Evolutionary conservation across 2,329 filamentous ascomycete genomes (phyloP).

Genomic region (Fusarium sublunatum): DNA sequence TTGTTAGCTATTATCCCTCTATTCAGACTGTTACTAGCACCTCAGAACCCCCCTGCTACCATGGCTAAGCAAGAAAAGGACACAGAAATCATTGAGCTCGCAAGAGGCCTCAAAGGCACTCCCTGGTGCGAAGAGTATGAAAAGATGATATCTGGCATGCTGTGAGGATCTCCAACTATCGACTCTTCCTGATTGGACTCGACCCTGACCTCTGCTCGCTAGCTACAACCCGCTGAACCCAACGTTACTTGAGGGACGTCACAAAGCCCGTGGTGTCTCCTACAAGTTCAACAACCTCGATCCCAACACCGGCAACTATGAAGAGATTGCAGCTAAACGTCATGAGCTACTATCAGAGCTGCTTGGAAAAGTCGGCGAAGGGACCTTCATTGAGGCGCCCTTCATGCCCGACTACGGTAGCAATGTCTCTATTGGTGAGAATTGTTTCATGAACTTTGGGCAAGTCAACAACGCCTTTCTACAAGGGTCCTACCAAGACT

Average conservation of each 20-base stretch:
- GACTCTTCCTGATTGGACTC: not conserved
- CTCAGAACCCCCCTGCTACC: not conserved
- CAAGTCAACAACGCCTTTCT: constrained; percentile 8
- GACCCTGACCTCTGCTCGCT: not conserved
- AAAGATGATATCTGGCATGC: constrained; percentile 46
- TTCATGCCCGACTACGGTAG: constrained; percentile 73
- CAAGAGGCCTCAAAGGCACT: constrained; percentile 29
- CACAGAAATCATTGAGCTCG: constrained; percentile 37
- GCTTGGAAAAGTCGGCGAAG: constrained; percentile 44
- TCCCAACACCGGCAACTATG: constrained; percentile 30
- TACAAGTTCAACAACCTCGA: constrained; percentile 44
- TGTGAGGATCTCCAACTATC: constrained; percentile 13
- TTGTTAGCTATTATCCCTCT: not conserved
- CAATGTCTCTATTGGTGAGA: constrained; percentile 70
- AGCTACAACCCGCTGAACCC: constrained; percentile 40
- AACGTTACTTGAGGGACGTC: constrained; percentile 36
- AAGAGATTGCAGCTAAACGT: constrained; percentile 16
- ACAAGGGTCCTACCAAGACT: not conserved
- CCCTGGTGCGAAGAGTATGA: constrained; percentile 45
- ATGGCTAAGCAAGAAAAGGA: constrained; percentile 41
- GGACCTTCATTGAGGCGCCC: constrained; percentile 69
- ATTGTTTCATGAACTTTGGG: constrained; percentile 70
- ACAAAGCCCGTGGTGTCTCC: constrained; percentile 33
- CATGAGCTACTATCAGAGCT: constrained; percentile 28
- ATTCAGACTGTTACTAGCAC: not conserved